These are phyloP conservation scores for Sungouiella thailandica DNA, from an alignment of 805 yeast genomes.

Conservation along the genomic window DNA sequence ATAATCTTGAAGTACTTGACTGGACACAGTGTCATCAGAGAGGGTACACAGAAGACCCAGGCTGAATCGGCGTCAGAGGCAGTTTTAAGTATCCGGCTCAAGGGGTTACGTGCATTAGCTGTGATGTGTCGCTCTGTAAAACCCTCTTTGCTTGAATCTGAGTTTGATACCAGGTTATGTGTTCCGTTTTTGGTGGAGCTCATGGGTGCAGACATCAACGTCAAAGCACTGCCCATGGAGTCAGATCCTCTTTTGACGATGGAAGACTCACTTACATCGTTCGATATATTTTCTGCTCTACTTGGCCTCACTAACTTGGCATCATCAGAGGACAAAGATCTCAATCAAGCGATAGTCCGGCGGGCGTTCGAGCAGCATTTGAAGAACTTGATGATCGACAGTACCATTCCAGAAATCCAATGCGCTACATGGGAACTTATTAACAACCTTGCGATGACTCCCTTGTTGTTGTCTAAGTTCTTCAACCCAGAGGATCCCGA, in stretches of 20 bases:
- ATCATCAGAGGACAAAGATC: slow-evolving; percentile 36
- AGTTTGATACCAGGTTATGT: slow-evolving; percentile 36
- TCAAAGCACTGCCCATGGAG: neutral
- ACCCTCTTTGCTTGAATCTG: slow-evolving; percentile 38
- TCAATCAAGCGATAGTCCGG: slow-evolving; percentile 32
- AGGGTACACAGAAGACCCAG: slow-evolving; percentile 17
- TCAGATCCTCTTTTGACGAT: no score
- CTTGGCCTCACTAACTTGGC: slow-evolving; percentile 67
- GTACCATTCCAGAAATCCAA: slow-evolving; percentile 42
- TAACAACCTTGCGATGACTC: slow-evolving; percentile 49
- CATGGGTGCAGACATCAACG: slow-evolving; percentile 20
- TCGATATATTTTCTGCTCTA: slow-evolving; percentile 52
- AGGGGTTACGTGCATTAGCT: slow-evolving; percentile 41
- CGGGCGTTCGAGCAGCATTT: slow-evolving; percentile 46
- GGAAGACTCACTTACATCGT: slow-evolving; percentile 15
- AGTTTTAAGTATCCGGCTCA: slow-evolving; percentile 20
- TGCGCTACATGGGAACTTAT: slow-evolving; percentile 59
- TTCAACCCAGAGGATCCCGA: slow-evolving; percentile 48
- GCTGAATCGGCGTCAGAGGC: slow-evolving; percentile 6
- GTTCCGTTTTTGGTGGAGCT: slow-evolving; percentile 47
- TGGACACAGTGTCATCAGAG: slow-evolving; percentile 14
- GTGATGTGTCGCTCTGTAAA: slow-evolving; percentile 40
- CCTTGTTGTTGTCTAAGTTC: slow-evolving; percentile 45
- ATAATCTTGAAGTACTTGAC: slow-evolving; percentile 36
- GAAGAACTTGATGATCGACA: slow-evolving; percentile 36